phyloP scores from a whole-genome alignment of 345 rosid genomes.

The Eucalyptus tenuipes region DNA sequence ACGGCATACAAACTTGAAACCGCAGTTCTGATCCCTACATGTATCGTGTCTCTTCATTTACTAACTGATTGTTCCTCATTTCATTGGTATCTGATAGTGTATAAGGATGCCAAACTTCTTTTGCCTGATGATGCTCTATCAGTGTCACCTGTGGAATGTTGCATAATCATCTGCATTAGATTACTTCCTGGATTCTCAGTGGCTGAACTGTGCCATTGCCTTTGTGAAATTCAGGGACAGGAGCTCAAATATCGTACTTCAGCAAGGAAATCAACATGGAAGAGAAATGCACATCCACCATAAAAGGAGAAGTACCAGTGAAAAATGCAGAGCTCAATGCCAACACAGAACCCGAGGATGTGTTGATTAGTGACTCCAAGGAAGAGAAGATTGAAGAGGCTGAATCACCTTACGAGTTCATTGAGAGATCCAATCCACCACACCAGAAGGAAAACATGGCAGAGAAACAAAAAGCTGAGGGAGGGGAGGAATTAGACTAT shows the following conservation, averaged over 20 bases:
- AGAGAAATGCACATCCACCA: background rate
- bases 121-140: background rate
- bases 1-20: background rate
- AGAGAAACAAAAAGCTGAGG: background rate
- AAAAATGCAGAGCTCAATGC: background rate
- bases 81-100: background rate
- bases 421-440: background rate
- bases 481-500: background rate
- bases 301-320: background rate
- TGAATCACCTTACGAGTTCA: background rate
- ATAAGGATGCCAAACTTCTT: background rate
- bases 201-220: background rate
- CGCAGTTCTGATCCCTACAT: background rate
- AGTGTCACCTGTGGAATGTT: background rate
- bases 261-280: background rate
- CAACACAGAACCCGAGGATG: background rate
- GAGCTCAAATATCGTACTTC: background rate
- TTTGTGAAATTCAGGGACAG: background rate
- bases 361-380: background rate
- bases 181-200: background rate
- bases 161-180: background rate
- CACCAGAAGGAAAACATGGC: background rate
- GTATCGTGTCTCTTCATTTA: background rate
- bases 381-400: background rate
- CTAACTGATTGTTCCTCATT: background rate